Evolutionary conservation across 345 rosid species (phyloP).

Genomic region (Melaleuca quinquenervia): DNA sequence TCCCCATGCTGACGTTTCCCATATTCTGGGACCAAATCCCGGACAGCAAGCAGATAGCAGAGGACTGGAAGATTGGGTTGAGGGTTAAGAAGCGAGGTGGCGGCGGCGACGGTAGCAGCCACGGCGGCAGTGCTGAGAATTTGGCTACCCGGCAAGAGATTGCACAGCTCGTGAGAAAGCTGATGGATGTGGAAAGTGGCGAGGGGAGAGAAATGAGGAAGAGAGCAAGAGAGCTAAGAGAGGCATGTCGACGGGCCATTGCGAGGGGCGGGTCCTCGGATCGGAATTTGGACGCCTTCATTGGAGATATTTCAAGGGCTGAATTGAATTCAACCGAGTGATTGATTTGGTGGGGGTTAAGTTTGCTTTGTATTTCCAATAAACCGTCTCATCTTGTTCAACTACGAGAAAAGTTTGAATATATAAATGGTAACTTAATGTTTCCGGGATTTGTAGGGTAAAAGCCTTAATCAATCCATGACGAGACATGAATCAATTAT

Average conservation of each 20-base stretch:
- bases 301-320: background rate
- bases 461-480: background rate
- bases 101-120: too few relatives aligned
- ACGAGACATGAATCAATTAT: background rate
- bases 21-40: conserved; percentile 14
- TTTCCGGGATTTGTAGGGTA: background rate
- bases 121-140: background rate
- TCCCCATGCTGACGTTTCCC: conserved; percentile 20
- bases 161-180: background rate
- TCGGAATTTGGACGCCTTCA: conserved; percentile 8
- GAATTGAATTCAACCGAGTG: background rate
- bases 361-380: background rate
- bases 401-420: background rate
- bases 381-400: background rate
- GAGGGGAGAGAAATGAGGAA: conserved; percentile 12
- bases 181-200: conserved; percentile 7
- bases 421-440: accelerated
- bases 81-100: conserved; percentile 5
- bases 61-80: conserved; percentile 15
- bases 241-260: conserved; percentile 6
- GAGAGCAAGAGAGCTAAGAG: conserved; percentile 4
- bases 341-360: background rate
- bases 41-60: conserved; percentile 6
- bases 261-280: conserved; percentile 10
- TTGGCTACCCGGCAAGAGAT: conserved; percentile 6